phyloP scores from a whole-genome alignment of 768 basidiomycete species.

The Trametes cingulata region DNA sequence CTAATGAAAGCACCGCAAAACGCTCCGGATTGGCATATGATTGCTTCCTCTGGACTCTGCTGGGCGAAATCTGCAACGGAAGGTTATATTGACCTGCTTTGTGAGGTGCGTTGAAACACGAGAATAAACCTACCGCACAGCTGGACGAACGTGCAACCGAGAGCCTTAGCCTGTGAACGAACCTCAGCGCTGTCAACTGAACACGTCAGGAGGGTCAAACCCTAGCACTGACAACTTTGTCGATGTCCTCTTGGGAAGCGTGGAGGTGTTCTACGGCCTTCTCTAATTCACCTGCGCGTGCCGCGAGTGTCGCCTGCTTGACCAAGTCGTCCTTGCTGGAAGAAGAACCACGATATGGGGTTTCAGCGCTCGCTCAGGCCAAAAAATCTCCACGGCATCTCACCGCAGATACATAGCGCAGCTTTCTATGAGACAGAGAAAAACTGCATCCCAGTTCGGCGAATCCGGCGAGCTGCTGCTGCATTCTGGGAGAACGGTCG shows the following conservation, averaged over 20 bases:
- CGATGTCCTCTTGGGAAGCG: constrained; percentile 1
- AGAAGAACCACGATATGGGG: too few species aligned
- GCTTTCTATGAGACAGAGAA: constrained; percentile 5
- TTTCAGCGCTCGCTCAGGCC: too few species aligned
- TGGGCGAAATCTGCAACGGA: constrained; percentile 3
- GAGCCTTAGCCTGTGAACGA: not conserved
- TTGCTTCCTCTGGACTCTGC: constrained; percentile 2
- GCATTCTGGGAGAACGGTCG: not conserved
- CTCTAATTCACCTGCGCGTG: not conserved
- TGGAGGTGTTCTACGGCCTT: not conserved
- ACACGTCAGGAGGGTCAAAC: not conserved
- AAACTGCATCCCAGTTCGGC: constrained; percentile 8
- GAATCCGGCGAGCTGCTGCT: not conserved
- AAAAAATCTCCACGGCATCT: too few species aligned
- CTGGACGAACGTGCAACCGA: constrained; percentile 15
- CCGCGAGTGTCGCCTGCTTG: not conserved
- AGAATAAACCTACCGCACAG: constrained; percentile 2
- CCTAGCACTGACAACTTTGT: constrained; percentile 3
- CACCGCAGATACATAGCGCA: constrained; percentile 7
- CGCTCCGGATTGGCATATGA: not conserved
- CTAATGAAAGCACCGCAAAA: constrained; percentile 5
- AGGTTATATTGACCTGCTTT: too few species aligned
- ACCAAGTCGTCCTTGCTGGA: not conserved
- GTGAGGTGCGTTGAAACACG: too few species aligned
- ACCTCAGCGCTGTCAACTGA: too few species aligned